Evolutionary conservation across 805 yeast genomes (phyloP), one percentile per base, ranked within the genome.

Genomic region (Candida koratica): DNA sequence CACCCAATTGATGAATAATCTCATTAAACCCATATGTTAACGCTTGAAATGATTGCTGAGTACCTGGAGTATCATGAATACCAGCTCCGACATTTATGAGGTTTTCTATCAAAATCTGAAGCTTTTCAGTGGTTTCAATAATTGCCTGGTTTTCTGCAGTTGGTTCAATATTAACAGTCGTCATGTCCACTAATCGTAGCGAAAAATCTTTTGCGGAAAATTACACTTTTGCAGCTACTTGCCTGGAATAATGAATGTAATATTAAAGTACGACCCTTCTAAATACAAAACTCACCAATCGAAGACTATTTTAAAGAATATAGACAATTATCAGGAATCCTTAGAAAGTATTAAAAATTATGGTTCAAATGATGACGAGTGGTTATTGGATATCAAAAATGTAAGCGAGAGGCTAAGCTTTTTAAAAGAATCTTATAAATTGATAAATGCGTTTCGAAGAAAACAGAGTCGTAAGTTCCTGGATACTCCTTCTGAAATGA

Each of bases 11-110:
- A 37, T 55, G 60, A 38, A 48, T 57, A 17, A 55, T 67, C 45
- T 49, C 74, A 60, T 75, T 72, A 34, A 63, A 57, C 36, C 63
- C 62, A 36, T 62, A 62, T 2, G 58, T 54, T 17, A 67, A 49
- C 1, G 67, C 73, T n/a, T 58, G 55, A 41, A 79, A 77, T 2
- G 95, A 82, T 48, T 82, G 90, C 20, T 73, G 79, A 2, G 95
- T 87, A 8, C 95, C 96, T 45, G 88, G 89, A 54, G 82, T 87
- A 60, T 90, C 98, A 58, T 93, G 96, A 3, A 88, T 89, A 34
- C 89, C 77, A 11, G 90, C 89, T 3, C 96, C 97, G 15, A 89
- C 65, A 53, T 90, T 96, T 13, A 88, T 79, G 38, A 89, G 76
- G 6, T 94, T 81, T 54, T 90, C 96, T 15, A 62, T 58, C 22